phyloP scores from a whole-genome alignment of 306 rosid genomes.

The Prunus persica region Prunus_persica_NCBIv2 NC_034009.1:1778001-1778500 shows the following conservation, averaged over 20 bases:
- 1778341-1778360: slow-evolving; percentile 57
- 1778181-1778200: slow-evolving; percentile 71
- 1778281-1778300: slow-evolving; percentile 60
- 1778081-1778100: slow-evolving; percentile 85
- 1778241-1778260: slow-evolving; percentile 65
- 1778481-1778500: slow-evolving; percentile 46
- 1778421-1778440: slow-evolving; percentile 72
- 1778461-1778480: slow-evolving; percentile 40
- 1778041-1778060: slow-evolving; percentile 54
- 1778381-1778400: slow-evolving; percentile 55
- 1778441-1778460: slow-evolving; percentile 44
- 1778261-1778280: slow-evolving; percentile 78
- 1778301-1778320: slow-evolving; percentile 38
- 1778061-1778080: slow-evolving; percentile 74
- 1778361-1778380: slow-evolving; percentile 60
- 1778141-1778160: slow-evolving; percentile 63
- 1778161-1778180: slow-evolving; percentile 61
- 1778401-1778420: slow-evolving; percentile 49
- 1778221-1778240: slow-evolving; percentile 64
- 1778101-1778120: slow-evolving; percentile 83
- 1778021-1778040: slow-evolving; percentile 82
- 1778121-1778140: slow-evolving; percentile 78
- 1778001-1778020: slow-evolving; percentile 76
- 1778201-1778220: slow-evolving; percentile 64
- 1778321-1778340: slow-evolving; percentile 46